Percentiles rank a stretch among this genome's conserved stretches.
phyloP scores from a whole-genome alignment of 139 green algal genomes.

The Parachlorella kessleri region DNA sequence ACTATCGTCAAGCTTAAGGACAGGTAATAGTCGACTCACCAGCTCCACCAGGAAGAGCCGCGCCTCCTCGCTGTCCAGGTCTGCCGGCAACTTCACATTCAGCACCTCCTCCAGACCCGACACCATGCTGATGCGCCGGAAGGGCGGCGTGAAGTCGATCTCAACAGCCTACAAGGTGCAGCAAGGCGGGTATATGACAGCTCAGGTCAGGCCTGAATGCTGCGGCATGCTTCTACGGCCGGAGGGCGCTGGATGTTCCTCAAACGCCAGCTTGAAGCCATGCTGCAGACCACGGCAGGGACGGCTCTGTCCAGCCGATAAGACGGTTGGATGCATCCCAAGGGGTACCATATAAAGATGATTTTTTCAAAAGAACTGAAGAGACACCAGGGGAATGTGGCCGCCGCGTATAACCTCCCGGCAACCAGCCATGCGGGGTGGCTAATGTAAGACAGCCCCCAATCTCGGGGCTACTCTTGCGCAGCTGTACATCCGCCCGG shows the following conservation, averaged over 20 bases:
- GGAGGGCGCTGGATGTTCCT: background rate
- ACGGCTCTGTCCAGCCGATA: too few relatives aligned
- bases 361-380: background rate
- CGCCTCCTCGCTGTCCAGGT: conserved; percentile 76
- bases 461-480: background rate
- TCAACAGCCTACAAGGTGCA: conserved; percentile 60
- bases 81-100: conserved; percentile 68
- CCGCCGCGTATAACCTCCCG: background rate
- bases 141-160: conserved; percentile 99
- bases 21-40: too few relatives aligned
- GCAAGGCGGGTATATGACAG: background rate
- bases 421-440: background rate
- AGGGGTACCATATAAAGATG: background rate
- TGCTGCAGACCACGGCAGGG: background rate
- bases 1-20: too few relatives aligned
- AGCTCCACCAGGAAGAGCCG: conserved; percentile 66
- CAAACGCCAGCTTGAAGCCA: background rate
- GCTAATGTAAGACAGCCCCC: background rate
- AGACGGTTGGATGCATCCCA: background rate
- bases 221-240: background rate
- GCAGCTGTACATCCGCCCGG: background rate
- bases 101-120: conserved; percentile 82
- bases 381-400: background rate
- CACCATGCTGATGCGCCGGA: conserved; percentile 77
- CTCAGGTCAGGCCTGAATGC: background rate